Evolutionary conservation across 2,329 filamentous ascomycete genomes (phyloP).

Genomic region (Colletotrichum tanaceti): DNA sequence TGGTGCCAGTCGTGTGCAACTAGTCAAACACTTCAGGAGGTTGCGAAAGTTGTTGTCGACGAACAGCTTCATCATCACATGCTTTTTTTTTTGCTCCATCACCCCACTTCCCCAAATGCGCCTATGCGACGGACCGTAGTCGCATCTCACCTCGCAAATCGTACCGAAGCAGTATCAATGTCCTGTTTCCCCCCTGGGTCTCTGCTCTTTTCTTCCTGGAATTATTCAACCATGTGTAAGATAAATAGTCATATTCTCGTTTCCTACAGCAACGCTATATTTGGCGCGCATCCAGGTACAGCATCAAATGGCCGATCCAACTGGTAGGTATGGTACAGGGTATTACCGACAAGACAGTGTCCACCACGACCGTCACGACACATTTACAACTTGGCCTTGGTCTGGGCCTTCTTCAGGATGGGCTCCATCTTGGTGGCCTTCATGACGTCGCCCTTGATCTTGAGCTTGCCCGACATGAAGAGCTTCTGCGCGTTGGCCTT

Average conservation of each 20-base stretch:
- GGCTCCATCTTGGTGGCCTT: constrained; percentile 98
- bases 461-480: constrained; percentile 98
- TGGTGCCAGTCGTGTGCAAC: background rate
- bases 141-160: background rate
- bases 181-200: background rate
- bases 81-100: background rate
- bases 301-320: constrained; percentile 4
- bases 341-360: constrained; percentile 36
- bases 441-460: constrained; percentile 98
- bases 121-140: background rate
- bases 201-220: background rate
- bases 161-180: background rate
- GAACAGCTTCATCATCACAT: background rate
- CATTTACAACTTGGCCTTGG: constrained; percentile 82
- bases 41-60: too few species aligned
- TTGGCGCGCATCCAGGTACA: constrained; percentile 21
- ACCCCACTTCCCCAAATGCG: too few species aligned
- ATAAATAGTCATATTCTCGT: constrained; percentile 30
- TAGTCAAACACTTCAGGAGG: background rate
- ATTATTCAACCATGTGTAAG: background rate
- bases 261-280: constrained; percentile 27
- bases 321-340: constrained; percentile 39
- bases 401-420: constrained; percentile 87
- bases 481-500: constrained; percentile 94
- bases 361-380: background rate